phyloP scores from a whole-genome alignment of 257 asterid genomes.

The Echium plantagineum region DNA sequence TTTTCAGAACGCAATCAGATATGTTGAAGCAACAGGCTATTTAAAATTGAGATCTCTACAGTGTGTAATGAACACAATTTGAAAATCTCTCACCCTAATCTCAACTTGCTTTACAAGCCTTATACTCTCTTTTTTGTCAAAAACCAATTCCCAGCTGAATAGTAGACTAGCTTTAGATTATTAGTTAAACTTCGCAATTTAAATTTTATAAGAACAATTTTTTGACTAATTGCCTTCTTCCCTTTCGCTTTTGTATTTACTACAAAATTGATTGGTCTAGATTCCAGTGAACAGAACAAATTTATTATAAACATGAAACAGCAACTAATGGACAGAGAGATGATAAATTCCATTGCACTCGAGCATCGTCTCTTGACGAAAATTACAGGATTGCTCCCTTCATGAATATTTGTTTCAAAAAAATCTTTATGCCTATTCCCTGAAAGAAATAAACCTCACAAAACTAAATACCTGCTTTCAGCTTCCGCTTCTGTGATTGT shows the following conservation, averaged over 20 bases:
- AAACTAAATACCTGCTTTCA: conserved; percentile 56
- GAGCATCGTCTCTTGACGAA: too few species aligned
- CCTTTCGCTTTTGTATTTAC: neutral
- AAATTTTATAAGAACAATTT: too few species aligned
- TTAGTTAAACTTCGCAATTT: too few species aligned
- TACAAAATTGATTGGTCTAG: neutral
- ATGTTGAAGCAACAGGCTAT: neutral
- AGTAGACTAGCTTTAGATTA: too few species aligned
- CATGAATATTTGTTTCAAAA: neutral
- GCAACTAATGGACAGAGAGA: neutral
- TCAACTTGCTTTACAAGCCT: neutral
- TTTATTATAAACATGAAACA: neutral
- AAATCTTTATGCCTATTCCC: neutral
- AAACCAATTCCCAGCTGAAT: too few species aligned
- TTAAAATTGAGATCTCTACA: neutral
- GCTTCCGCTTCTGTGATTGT: conserved; percentile 70
- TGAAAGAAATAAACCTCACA: neutral
- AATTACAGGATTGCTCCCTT: too few species aligned
- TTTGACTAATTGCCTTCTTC: neutral
- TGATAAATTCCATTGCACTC: neutral
- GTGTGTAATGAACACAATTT: too few species aligned
- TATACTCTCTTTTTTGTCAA: too few species aligned
- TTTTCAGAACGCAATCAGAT: conserved; percentile 8
- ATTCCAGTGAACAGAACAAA: neutral
- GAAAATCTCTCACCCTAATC: neutral